Evolutionary conservation across 225 moss, liverwort and hornwort genomes (phyloP).

Genomic region (Polytrichum formosum): DNA sequence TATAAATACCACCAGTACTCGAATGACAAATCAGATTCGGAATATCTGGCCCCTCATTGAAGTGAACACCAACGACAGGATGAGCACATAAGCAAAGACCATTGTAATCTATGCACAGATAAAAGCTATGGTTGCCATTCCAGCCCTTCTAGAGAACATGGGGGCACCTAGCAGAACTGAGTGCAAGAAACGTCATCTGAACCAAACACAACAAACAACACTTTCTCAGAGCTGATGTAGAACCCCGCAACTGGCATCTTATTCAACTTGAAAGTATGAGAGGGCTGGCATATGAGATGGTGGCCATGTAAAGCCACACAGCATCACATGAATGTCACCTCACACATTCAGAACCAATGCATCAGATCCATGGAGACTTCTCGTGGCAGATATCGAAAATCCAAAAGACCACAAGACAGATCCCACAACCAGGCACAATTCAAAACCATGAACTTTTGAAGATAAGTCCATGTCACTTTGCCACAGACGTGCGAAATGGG

Average conservation of each 20-base stretch:
- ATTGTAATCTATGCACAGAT: conserved; percentile 18
- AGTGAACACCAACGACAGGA: conserved; percentile 11
- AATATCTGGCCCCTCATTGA: conserved; percentile 18
- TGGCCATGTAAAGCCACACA: neutral
- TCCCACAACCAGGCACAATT: too few species aligned
- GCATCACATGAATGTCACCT: neutral
- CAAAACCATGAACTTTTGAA: too few species aligned
- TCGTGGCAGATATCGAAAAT: too few species aligned
- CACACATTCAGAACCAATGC: neutral
- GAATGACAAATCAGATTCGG: neutral
- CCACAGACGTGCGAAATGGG: too few species aligned
- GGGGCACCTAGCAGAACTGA: conserved; percentile 20
- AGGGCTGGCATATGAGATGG: neutral
- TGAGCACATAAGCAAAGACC: conserved; percentile 20
- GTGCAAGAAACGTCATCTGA: neutral
- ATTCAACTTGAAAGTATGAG: neutral
- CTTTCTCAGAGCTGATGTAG: too few species aligned
- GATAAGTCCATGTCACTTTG: too few species aligned
- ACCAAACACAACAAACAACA: neutral
- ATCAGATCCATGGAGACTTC: neutral
- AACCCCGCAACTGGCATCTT: neutral
- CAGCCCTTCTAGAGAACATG: neutral
- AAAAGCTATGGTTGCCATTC: conserved; percentile 14
- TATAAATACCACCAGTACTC: neutral
- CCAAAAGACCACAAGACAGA: too few species aligned